phyloP scores from a whole-genome alignment of 306 rosid species.

The Cyclanthera cordifolia region DNA sequence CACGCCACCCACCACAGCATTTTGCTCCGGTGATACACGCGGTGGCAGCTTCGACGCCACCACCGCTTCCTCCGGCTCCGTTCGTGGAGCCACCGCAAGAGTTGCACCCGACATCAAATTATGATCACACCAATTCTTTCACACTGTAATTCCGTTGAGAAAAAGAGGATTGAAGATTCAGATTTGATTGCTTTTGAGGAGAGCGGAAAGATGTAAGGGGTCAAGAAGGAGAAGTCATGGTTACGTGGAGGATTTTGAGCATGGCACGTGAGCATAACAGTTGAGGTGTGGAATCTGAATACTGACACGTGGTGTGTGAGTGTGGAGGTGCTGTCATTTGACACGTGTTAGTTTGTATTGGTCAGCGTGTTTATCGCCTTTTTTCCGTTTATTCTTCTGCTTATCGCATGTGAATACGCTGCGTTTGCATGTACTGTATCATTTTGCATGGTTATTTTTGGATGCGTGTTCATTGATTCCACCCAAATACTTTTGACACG shows the following conservation, averaged over 20 bases:
- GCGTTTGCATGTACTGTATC: background rate
- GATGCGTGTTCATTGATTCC: background rate
- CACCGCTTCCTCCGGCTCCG: slow-evolving; percentile 20
- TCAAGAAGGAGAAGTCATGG: background rate
- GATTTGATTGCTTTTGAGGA: background rate
- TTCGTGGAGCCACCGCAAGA: slow-evolving; percentile 36
- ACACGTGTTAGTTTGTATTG: background rate
- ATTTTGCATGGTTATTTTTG: background rate
- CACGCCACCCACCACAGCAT: slow-evolving; percentile 21
- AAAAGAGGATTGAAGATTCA: background rate
- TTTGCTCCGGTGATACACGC: slow-evolving; percentile 15
- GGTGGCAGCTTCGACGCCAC: background rate
- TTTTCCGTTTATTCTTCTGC: background rate
- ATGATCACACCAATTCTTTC: too few species aligned
- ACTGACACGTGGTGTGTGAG: background rate
- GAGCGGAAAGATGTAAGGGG: background rate
- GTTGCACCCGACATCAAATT: slow-evolving; percentile 49
- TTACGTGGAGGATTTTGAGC: background rate
- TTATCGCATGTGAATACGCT: background rate
- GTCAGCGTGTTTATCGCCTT: background rate
- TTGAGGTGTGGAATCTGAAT: background rate
- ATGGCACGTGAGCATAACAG: background rate
- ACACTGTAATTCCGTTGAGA: background rate
- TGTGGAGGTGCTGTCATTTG: background rate
- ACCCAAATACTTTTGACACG: background rate